These are phyloP conservation scores for Arabidopsis hybrid DNA, from an alignment of 441 rosid genomes.

Conservation along the genomic window DNA sequence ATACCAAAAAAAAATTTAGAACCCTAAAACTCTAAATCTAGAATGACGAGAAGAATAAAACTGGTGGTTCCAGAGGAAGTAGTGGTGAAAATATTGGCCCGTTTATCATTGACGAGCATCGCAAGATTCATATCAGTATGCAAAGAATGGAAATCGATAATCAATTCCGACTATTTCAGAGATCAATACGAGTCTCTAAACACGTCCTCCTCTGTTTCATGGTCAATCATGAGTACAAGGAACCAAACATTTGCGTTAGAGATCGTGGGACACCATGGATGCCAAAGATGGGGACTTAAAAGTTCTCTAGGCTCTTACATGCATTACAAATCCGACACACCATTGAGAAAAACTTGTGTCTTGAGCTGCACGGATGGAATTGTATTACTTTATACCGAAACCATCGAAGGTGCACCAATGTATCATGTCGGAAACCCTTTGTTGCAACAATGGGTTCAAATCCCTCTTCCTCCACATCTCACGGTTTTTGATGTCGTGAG, in stretches of 20 bases:
- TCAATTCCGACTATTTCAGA: background rate
- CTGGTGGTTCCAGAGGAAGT: too few species aligned
- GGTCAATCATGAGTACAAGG: too few species aligned
- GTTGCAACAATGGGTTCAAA: slow-evolving; percentile 1
- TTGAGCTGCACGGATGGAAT: slow-evolving; percentile 19
- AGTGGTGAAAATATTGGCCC: too few species aligned
- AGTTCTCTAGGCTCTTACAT: background rate
- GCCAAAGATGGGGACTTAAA: background rate
- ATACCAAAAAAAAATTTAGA: too few species aligned
- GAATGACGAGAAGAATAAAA: too few species aligned
- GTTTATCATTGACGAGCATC: too few species aligned
- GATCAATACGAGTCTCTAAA: background rate
- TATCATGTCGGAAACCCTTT: slow-evolving; percentile 8
- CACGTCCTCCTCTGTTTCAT: background rate
- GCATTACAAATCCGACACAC: background rate
- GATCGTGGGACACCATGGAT: background rate
- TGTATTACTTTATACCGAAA: background rate
- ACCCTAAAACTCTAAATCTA: too few species aligned
- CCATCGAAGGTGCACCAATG: background rate
- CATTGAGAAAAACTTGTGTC: background rate
- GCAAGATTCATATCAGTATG: too few species aligned
- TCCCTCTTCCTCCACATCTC: slow-evolving; percentile 21
- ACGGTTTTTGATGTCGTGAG: background rate
- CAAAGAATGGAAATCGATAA: too few species aligned
- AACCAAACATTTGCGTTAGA: too few species aligned